A percentile compares a stretch with the other conserved stretches of the same genome.
Conservation (phyloP, 441 rosid genomes). For the Populus hybrid region DNA sequence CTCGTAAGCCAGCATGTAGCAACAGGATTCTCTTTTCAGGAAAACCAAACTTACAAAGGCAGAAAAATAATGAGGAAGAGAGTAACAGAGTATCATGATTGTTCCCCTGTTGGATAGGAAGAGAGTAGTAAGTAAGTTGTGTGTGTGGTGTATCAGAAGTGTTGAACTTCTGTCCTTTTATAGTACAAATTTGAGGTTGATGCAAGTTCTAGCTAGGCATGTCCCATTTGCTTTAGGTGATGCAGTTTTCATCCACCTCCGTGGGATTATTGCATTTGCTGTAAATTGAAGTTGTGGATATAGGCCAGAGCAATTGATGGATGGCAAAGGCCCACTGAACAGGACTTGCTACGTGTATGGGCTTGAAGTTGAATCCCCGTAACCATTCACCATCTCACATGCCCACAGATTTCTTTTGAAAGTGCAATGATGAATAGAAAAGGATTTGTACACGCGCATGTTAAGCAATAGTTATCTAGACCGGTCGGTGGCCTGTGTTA, state of each 20-base stretch:
- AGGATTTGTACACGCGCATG: no score
- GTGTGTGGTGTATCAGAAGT: not conserved
- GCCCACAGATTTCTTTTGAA: not conserved
- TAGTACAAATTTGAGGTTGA: not conserved
- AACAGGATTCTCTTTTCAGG: conserved; percentile 36
- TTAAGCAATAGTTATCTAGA: not conserved
- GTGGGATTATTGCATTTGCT: not conserved
- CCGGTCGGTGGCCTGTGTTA: no score
- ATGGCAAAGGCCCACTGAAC: not conserved
- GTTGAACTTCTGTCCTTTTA: not conserved
- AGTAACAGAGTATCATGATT: conserved; percentile 19
- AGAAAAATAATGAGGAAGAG: conserved; percentile 27
- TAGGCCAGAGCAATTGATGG: not conserved
- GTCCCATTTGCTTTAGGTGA: not conserved
- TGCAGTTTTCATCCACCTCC: not conserved
- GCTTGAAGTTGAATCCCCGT: not conserved
- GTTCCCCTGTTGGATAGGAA: no score
- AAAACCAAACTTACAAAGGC: conserved; percentile 27
- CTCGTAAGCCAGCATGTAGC: conserved; percentile 68
- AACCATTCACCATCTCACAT: not conserved
- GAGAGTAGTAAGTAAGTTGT: no score
- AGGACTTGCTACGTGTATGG: not conserved
- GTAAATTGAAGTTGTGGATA: not conserved
- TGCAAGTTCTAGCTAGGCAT: not conserved
- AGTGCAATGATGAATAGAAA: not conserved